Percentiles rank a stretch among this genome's conserved stretches.
These are phyloP conservation scores for Chiua sp. DNA, from an alignment of 1,284 basidiomycete genomes.

Conservation along the genomic window DNA sequence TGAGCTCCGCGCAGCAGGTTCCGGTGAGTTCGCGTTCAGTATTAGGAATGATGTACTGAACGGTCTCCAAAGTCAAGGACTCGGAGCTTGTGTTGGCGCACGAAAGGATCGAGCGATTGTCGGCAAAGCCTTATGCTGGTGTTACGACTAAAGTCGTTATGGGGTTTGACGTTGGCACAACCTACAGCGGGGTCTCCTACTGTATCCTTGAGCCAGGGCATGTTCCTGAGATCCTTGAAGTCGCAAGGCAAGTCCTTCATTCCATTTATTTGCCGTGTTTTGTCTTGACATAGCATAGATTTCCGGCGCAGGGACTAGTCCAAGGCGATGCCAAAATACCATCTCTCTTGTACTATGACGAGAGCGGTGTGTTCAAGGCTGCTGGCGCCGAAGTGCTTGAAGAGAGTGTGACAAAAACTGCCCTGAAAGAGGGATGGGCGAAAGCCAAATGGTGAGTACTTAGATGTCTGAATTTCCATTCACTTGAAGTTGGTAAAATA, in stretches of 20 bases:
- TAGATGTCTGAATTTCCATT: too few species aligned
- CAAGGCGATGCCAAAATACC: slow-evolving; percentile 53
- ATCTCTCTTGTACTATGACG: slow-evolving; percentile 54
- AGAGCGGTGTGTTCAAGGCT: slow-evolving; percentile 44
- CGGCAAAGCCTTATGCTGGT: too few species aligned
- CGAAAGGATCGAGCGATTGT: too few species aligned
- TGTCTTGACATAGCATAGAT: slow-evolving; percentile 20
- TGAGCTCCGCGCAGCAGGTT: too few species aligned
- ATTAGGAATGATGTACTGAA: too few species aligned
- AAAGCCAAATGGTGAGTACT: slow-evolving; percentile 52
- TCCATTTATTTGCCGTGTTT: background rate
- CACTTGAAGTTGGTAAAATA: too few species aligned
- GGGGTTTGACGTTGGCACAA: background rate
- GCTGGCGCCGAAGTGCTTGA: slow-evolving; percentile 51
- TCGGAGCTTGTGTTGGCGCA: too few species aligned
- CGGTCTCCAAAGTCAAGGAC: too few species aligned
- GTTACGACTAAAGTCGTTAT: too few species aligned
- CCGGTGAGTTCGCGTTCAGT: too few species aligned
- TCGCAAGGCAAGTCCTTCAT: background rate
- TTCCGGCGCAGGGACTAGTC: slow-evolving; percentile 40
- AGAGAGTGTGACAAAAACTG: slow-evolving; percentile 41
- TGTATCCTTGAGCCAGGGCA: background rate
- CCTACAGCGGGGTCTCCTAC: background rate
- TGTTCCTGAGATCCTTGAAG: background rate
- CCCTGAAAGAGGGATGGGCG: slow-evolving; percentile 46